Percentiles rank a stretch among this genome's conserved stretches.
Conservation (phyloP, 2,329 filamentous ascomycete genomes). For the Colletotrichum melonis region DNA sequence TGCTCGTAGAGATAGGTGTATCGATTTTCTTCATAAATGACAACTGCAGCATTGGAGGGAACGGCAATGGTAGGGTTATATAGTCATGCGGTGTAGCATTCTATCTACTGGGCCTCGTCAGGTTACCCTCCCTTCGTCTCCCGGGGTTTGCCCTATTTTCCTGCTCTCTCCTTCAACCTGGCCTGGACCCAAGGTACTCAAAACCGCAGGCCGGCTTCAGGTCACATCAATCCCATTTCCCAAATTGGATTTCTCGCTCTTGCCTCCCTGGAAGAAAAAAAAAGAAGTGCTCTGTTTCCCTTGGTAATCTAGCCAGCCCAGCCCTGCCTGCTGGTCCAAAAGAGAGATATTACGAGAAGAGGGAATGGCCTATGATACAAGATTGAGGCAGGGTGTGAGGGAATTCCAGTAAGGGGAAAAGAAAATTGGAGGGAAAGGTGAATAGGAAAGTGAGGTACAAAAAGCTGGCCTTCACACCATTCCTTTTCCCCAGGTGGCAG, state of each 20-base stretch:
- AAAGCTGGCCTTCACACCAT: neutral
- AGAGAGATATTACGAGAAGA: slow-evolving; percentile 8
- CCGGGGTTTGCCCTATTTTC: neutral
- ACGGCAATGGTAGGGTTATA: neutral
- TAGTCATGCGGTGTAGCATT: slow-evolving; percentile 18
- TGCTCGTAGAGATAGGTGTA: too few relatives aligned
- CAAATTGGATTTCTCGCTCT: neutral
- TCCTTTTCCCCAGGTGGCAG: neutral
- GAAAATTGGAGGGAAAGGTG: neutral
- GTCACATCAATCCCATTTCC: neutral
- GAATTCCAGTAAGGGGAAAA: neutral
- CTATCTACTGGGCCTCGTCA: slow-evolving; percentile 9
- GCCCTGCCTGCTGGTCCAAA: neutral
- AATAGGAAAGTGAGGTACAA: neutral
- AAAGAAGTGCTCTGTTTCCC: neutral
- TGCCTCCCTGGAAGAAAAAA: neutral
- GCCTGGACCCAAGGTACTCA: neutral
- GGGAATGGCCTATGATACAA: slow-evolving; percentile 20
- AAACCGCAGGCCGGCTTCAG: neutral
- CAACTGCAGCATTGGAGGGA: neutral
- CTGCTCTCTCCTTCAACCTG: neutral
- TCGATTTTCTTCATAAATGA: neutral
- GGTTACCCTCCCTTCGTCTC: neutral
- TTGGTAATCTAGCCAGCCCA: neutral
- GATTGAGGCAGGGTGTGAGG: neutral